phyloP scores from a whole-genome alignment of 176 grass and related monocot genomes.

The Bromus sterilis region DNA sequence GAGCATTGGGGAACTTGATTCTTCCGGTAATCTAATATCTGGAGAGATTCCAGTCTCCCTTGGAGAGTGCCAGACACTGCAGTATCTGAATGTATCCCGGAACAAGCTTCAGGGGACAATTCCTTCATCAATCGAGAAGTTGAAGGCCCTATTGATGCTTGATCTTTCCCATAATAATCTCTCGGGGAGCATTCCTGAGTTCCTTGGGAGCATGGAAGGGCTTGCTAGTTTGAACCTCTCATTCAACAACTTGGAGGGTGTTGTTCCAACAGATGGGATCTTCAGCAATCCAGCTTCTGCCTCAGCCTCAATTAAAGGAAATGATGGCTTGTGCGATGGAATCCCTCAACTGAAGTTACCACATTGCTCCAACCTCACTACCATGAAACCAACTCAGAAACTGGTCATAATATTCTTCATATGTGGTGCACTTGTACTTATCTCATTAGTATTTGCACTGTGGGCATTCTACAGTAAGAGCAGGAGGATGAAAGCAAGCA shows the following conservation, averaged over 20 bases:
- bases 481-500: background rate
- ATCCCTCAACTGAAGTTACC: background rate
- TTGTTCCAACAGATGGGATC: background rate
- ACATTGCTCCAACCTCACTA: background rate
- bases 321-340: background rate
- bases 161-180: background rate
- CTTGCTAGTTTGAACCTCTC: background rate
- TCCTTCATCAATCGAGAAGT: background rate
- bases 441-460: background rate
- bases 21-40: slow-evolving; percentile 32
- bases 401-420: background rate
- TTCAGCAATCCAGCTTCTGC: background rate
- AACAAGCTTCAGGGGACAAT: slow-evolving; percentile 32
- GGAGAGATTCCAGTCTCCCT: slow-evolving; percentile 34
- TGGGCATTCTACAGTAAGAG: background rate
- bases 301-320: background rate
- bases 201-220: background rate
- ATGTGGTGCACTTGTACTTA: background rate
- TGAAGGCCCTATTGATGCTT: background rate
- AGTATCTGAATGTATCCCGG: slow-evolving; percentile 18
- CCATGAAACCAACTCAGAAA: background rate
- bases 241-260: background rate
- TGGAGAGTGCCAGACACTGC: slow-evolving; percentile 17
- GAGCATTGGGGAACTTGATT: background rate
- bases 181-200: background rate